Base-by-base conservation (phyloP, 2,329 filamentous ascomycete species). In the Ophiostoma tasmaniense region DNA sequence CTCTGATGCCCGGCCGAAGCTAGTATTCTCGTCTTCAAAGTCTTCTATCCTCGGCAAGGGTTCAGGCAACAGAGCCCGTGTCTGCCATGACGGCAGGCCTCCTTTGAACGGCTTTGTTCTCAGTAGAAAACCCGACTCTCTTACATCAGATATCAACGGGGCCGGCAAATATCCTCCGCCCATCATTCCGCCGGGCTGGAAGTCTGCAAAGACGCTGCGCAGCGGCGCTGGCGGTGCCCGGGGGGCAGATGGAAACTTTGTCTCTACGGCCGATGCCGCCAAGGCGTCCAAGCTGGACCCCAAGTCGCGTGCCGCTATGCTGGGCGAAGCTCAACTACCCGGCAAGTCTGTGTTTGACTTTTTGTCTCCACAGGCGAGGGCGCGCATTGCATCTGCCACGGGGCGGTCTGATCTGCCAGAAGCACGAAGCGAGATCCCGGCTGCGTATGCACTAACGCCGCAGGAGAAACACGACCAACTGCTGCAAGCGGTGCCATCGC, bases 291-390 rank as follows among this genome's bases (percentile, higher is more conserved):
- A 83, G 0, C 83, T 96, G 10, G 88, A 96, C 76, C 89, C 92
- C 0, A 89, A 87, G 75, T 83, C 89, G 59, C 87, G 95, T 71
- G 93, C 93, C 14, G 87, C 87, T 3, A 82, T 96, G 0, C 83
- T 98, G 1, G 93, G 93, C 45, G 94, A 97, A 79, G 83, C 86
- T 52, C 85, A 87, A 45, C 81, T 98, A 0, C 93, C 93, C 0
- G 92, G 92, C 0, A 97, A 98, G 80, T 98, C 95, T 0, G 89
- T 99, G 2, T 99, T 98, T 77, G 93, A 98, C 78, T 99, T 91
- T 78, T 84, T 99, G 73, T 91, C 91, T 0, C 83, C 91, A 0
- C 85, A 90, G 42, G 87, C 91, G 3, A 88, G 95, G 71, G 89
- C 94, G 67, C 87, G 89, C 33, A 84, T 99, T 62, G 92, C 85